Base-by-base conservation (phyloP, 495 filamentous ascomycete genomes). In the Xylaria nigripes region DNA sequence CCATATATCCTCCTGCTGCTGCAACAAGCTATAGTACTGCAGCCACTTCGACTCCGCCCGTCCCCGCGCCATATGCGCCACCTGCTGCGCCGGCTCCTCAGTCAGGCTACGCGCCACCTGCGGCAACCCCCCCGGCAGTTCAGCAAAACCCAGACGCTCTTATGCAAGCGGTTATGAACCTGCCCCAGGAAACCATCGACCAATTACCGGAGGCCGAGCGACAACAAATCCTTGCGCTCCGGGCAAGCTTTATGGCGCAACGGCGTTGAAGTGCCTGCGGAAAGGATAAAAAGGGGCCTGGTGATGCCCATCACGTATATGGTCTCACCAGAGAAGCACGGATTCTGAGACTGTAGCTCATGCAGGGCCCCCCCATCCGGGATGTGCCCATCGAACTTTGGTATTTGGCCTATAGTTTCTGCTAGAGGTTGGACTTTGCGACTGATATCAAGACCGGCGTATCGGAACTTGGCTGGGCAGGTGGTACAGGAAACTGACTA, bases 151-250 rank as follows among this genome's bases (percentile, higher is more conserved):
- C 83, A 43, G 83, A 86, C 16, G 79, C 82, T 50, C 71, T 92
- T 46, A 77, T 95, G 61, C 77, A 83, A 51, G 84, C 87, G 49
- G 85, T 95, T 8, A 70, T 95, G 68, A 78, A 66, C 45, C 80
- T 96, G 76, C 77, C 89, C 10, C 83, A 86, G 57, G 78, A 85
- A 50, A 76, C 82, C 49, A 87, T 96, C 60, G 84, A 91, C 66
- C 76, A 80, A 41, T 70, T 96, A 16, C 83, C 86, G 6, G 84
- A 87, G 18, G 75, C 76, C 24, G 83, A 90, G 56, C 76, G 87
- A 32, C 79, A 76, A 38, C 90, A 96, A 67, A 83, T 95, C 45
- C 77, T 95, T 75, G 72, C 81, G 25, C 68, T 95, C 15, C 63
- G 73, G 18, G 65, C 68, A 27, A 63, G 57, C 8, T 65, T 68